Evolutionary conservation across 345 rosid species (phyloP), one percentile per base, ranked within the genome.

Genomic region (Gossypium longicalyx): DNA sequence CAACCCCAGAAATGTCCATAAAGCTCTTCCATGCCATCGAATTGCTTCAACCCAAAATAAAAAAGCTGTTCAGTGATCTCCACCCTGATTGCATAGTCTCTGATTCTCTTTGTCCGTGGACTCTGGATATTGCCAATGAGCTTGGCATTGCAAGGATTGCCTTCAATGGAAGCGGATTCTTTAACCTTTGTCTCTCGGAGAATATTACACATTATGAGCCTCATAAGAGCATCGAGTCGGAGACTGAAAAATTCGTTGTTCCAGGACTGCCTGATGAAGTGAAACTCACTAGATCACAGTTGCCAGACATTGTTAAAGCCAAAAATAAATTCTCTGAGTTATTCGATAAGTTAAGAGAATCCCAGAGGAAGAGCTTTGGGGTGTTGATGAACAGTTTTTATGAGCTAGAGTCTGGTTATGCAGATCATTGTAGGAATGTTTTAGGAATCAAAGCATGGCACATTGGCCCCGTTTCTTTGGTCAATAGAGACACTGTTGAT

Each of bases 391-490:
- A 88, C 72, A 83, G 88, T 20, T 85, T 83, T 78, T 86, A 83
- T 44, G 86, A 88, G 66, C 82, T 85, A 3, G 86, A 88, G 51
- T 73, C 76, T 1, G 74, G 47, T 56, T 85, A 85, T 58, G 87
- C 79, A 3, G 84, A 88, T 75, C 57, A 75, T 76, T 78, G 56
- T 77, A 69, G 82, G 75, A 76, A 81, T 1, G 77, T 47, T n/a
- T 16, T 80, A 49, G 86, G 89, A 11, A 77, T 74, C 34, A 85
- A 64, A 54, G 79, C 86, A 44, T 88, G 90, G 90, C 83, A 79
- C 45, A 65, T 89, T 12, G 89, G 89, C 20, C 89, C 89, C 0
- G 82, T 89, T 47, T 85, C 89, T 4, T 57, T 73, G 1, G 70
- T 76, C 59, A 84, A 81, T 71, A 76, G 61, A 48, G 41, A 60